These are phyloP conservation scores for Benincasa hispida DNA, from an alignment of 306 rosid species.

Conservation along the genomic window DNA sequence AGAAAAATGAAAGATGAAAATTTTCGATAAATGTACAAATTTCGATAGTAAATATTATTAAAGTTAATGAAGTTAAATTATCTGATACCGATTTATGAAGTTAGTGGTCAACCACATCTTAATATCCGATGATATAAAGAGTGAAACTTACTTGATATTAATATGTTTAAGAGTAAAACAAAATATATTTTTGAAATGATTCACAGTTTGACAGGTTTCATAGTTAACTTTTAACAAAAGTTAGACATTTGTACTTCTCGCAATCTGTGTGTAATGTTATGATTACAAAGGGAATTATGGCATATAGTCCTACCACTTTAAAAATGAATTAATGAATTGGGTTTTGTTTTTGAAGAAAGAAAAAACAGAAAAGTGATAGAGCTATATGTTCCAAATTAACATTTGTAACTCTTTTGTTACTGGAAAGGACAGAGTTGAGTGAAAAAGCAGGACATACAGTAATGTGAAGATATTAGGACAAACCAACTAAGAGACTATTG, in stretches of 20 bases:
- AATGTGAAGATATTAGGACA: slow-evolving; percentile 16
- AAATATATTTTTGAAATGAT: not conserved
- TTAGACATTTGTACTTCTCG: not conserved
- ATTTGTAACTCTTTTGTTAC: not conserved
- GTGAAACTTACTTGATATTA: not conserved
- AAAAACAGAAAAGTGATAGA: not conserved
- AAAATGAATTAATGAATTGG: not conserved
- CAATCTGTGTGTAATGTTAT: not conserved
- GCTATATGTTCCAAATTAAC: not conserved
- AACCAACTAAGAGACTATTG: slow-evolving; percentile 33
- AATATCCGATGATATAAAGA: not conserved
- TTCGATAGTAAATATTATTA: too few relatives aligned
- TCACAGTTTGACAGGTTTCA: not conserved
- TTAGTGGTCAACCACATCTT: too few relatives aligned
- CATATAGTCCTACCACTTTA: not conserved
- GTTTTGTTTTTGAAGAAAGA: not conserved
- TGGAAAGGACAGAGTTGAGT: not conserved
- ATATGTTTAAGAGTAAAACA: not conserved
- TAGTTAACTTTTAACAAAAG: not conserved
- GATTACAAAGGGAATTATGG: not conserved
- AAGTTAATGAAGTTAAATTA: too few relatives aligned
- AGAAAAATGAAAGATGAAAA: too few relatives aligned
- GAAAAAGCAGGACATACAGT: not conserved
- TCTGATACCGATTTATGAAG: too few relatives aligned
- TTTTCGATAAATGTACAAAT: too few relatives aligned